Conservation (phyloP, 495 filamentous ascomycete genomes). For the Lophium mytilinum region DNA sequence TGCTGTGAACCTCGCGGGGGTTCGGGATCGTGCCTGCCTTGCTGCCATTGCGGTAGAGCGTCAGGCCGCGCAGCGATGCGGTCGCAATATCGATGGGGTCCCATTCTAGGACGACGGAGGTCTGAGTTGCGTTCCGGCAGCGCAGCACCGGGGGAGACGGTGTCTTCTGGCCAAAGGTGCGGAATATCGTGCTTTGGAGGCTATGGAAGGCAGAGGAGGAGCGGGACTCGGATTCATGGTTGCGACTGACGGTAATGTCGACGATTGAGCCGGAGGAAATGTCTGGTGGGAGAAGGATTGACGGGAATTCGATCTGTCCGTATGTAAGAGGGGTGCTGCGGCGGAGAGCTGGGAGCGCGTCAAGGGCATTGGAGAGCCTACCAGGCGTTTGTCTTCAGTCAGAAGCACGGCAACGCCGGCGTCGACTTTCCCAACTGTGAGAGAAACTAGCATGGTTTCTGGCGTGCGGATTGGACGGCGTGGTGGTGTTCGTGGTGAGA, state of each 20-base stretch:
- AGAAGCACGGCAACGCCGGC: conserved; percentile 94
- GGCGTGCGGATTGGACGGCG: too few species aligned
- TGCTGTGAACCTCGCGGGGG: conserved; percentile 75
- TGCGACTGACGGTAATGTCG: conserved; percentile 92
- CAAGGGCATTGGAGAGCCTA: conserved; percentile 37
- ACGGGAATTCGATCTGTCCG: conserved; percentile 92
- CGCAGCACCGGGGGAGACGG: conserved; percentile 76
- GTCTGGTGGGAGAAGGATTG: conserved; percentile 88
- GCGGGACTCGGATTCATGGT: conserved; percentile 64
- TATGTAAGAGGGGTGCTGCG: conserved; percentile 1
- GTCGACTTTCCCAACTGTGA: conserved; percentile 98
- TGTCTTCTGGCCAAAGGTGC: conserved; percentile 71
- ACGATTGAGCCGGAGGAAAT: conserved; percentile 95
- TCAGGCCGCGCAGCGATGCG: conserved; percentile 76
- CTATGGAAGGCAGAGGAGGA: conserved; percentile 65
- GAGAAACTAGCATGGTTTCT: conserved; percentile 77
- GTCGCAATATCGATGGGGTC: conserved; percentile 91
- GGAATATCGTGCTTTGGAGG: conserved; percentile 81
- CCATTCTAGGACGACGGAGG: conserved; percentile 95
- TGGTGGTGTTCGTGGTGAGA: too few species aligned
- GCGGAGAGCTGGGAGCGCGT: neutral
- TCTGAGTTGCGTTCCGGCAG: conserved; percentile 93
- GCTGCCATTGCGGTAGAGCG: conserved; percentile 86
- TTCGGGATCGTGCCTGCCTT: conserved; percentile 92
- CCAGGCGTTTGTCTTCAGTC: conserved; percentile 93